Conservation (phyloP, 2,329 filamentous ascomycete species). For the Onygena corvina region DNA sequence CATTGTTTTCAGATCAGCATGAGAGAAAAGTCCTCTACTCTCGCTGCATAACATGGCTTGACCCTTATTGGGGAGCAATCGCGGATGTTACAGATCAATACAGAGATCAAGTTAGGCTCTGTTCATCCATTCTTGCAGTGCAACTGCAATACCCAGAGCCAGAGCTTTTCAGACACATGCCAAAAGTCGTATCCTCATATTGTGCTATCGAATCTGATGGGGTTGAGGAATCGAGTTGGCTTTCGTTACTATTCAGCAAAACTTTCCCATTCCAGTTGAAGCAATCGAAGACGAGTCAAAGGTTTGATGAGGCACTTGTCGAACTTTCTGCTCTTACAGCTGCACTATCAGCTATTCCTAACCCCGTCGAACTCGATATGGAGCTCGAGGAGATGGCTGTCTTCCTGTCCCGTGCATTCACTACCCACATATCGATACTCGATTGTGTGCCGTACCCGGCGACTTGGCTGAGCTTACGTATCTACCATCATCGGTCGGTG, state of each 20-base stretch:
- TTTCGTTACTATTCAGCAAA: conserved; percentile 82
- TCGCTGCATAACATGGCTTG: conserved; percentile 81
- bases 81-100: conserved; percentile 69
- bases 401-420: conserved; percentile 65
- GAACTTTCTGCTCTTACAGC: conserved; percentile 83
- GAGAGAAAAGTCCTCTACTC: conserved; percentile 61
- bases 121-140: conserved; percentile 81
- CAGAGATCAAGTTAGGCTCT: conserved; percentile 83
- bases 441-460: conserved; percentile 79
- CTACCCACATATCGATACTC: conserved; percentile 79
- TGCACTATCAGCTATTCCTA: conserved; percentile 61
- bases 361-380: conserved; percentile 61
- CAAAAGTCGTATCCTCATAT: conserved; percentile 84
- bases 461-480: conserved; percentile 83
- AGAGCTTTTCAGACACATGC: conserved; percentile 77
- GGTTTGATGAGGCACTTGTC: conserved; percentile 75
- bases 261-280: conserved; percentile 79
- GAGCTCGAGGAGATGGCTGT: conserved; percentile 65
- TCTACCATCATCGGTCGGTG: conserved; percentile 82
- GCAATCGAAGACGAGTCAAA: conserved; percentile 45
- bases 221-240: conserved; percentile 44
- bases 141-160: conserved; percentile 67
- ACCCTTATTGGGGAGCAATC: conserved; percentile 78
- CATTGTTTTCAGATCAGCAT: conserved; percentile 67
- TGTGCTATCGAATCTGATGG: conserved; percentile 58